These are phyloP conservation scores for Coffea canephora DNA, from an alignment of 257 asterid species.

Conservation along the genomic window DNA sequence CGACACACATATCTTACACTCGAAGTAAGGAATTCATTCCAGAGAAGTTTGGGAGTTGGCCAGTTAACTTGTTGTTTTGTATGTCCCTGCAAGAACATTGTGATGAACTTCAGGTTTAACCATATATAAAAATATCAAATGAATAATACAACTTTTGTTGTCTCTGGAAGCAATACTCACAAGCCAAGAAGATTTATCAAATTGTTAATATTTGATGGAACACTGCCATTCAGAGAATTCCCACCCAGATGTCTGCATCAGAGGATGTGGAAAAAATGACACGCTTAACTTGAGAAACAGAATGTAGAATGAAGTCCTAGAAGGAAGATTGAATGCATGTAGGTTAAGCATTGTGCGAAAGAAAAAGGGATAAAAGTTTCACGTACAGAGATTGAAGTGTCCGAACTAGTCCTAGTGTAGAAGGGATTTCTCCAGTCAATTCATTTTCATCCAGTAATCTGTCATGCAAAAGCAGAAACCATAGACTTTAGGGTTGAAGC, in stretches of 20 bases:
- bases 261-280: no score
- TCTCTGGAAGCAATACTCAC: conserved; percentile 40
- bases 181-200: conserved; percentile 54
- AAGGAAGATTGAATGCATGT: not conserved
- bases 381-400: conserved; percentile 80
- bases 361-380: not conserved
- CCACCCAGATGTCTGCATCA: conserved; percentile 67
- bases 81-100: conserved; percentile 42
- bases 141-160: not conserved
- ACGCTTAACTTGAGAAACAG: not conserved
- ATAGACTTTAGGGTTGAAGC: not conserved
- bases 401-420: conserved; percentile 59
- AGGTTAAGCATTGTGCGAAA: not conserved
- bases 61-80: conserved; percentile 64
- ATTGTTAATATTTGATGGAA: conserved; percentile 59
- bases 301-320: no score
- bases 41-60: conserved; percentile 58
- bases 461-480: conserved; percentile 12
- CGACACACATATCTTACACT: conserved; percentile 36
- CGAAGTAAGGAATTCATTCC: conserved; percentile 70
- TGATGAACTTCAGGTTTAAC: no score
- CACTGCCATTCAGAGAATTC: conserved; percentile 49
- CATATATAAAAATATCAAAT: no score
- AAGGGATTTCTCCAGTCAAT: conserved; percentile 62
- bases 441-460: conserved; percentile 63